Percentiles rank a stretch among this genome's conserved stretches.
phyloP scores from a whole-genome alignment of 306 rosid species.

The Crataegus laevigata region DNA sequence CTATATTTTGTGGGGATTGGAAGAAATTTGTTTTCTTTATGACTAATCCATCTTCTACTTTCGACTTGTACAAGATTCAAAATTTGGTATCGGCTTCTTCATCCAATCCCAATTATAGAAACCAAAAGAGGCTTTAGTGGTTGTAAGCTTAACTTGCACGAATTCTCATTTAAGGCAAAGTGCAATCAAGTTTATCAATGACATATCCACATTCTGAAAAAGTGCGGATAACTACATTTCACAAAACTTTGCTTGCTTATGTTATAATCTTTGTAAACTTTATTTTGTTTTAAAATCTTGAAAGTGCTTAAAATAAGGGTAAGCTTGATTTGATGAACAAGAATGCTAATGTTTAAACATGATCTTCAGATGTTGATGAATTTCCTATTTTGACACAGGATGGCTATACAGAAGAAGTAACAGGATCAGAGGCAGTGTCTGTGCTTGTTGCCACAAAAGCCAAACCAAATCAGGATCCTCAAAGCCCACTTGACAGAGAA shows the following conservation, averaged over 20 bases:
- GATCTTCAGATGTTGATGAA: not conserved
- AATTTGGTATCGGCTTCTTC: not conserved
- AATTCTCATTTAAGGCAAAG: not conserved
- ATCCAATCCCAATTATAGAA: not conserved
- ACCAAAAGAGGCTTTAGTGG: not conserved
- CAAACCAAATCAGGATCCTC: constrained; percentile 44
- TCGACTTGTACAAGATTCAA: not conserved
- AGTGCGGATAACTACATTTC: too few relatives aligned
- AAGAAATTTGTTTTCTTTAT: not conserved
- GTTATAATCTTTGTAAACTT: not conserved
- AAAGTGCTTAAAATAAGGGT: not conserved
- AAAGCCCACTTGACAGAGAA: constrained; percentile 58
- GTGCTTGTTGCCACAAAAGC: constrained; percentile 89
- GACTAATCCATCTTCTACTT: not conserved
- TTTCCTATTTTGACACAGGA: constrained; percentile 40
- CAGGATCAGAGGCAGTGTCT: constrained; percentile 52
- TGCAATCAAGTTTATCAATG: not conserved
- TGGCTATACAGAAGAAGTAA: constrained; percentile 66
- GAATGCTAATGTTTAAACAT: not conserved
- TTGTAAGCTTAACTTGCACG: too few relatives aligned
- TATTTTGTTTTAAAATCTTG: too few relatives aligned
- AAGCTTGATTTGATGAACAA: not conserved
- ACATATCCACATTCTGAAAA: not conserved
- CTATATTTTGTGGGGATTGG: not conserved
- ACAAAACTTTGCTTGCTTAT: not conserved